Conservation (phyloP, 495 filamentous ascomycete species). For the Hyaloscypha variabilis region DNA sequence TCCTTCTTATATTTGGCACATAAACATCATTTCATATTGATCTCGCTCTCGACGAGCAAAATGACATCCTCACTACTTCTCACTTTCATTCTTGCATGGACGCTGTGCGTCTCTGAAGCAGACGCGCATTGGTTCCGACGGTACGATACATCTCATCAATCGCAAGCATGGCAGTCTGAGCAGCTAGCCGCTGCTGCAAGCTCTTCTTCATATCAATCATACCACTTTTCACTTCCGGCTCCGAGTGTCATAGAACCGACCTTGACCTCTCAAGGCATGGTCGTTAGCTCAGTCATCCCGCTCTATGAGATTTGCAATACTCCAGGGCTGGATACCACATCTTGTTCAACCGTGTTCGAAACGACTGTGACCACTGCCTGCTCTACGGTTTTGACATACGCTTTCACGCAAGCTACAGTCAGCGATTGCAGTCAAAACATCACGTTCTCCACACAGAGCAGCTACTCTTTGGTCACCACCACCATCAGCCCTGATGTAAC, state of each 20-base stretch:
- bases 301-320: slow-evolving; percentile 10
- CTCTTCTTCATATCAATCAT: neutral
- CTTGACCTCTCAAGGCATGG: slow-evolving; percentile 10
- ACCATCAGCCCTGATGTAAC: neutral
- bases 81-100: slow-evolving; percentile 4
- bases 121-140: slow-evolving; percentile 10
- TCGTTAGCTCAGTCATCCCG: neutral
- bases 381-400: slow-evolving; percentile 14
- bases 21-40: neutral
- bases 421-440: slow-evolving; percentile 21
- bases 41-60: slow-evolving; percentile 5
- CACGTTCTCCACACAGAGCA: slow-evolving; percentile 17
- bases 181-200: neutral
- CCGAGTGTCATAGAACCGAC: neutral
- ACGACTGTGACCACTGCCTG: slow-evolving; percentile 6
- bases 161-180: neutral
- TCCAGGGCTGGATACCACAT: neutral
- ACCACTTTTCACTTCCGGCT: neutral
- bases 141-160: neutral
- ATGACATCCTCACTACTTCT: slow-evolving; percentile 2
- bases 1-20: neutral
- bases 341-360: neutral
- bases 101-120: slow-evolving; percentile 18
- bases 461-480: slow-evolving; percentile 12
- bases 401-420: slow-evolving; percentile 15